phyloP scores from a whole-genome alignment of 202 grass and related monocot genomes.

The Setaria italica region DNA sequence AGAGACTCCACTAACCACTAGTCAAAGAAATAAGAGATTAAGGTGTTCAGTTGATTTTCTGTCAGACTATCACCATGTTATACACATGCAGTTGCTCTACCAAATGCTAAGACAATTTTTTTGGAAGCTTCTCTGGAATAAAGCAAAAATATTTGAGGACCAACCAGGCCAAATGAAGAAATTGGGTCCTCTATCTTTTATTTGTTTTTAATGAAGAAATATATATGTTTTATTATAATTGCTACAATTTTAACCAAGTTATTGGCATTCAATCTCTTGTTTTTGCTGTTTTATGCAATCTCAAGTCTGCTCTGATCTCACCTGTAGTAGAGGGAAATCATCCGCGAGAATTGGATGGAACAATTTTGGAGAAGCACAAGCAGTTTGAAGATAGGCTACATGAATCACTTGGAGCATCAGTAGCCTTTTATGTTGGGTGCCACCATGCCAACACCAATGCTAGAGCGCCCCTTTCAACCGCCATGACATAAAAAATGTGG shows the following conservation, averaged over 20 bases:
- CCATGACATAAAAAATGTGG: not conserved
- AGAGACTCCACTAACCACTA: not conserved
- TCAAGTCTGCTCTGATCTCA: not conserved
- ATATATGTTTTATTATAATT: too few relatives aligned
- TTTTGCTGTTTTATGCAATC: not conserved
- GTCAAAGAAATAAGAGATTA: not conserved
- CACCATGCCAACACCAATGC: too few relatives aligned
- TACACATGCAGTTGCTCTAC: not conserved
- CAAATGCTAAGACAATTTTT: not conserved
- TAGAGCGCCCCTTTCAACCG: too few relatives aligned
- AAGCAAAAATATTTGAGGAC: not conserved
- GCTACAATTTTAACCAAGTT: not conserved
- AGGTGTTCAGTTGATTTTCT: not conserved
- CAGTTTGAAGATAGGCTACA: not conserved
- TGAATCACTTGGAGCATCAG: too few relatives aligned
- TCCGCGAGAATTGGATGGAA: not conserved
- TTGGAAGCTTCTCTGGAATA: not conserved
- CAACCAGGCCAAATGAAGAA: not conserved
- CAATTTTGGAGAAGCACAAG: not conserved
- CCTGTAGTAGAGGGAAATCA: not conserved
- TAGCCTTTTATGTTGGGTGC: too few relatives aligned
- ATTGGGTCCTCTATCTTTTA: not conserved
- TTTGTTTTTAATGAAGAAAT: too few relatives aligned
- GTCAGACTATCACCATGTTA: not conserved
- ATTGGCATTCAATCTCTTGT: not conserved